Conservation (phyloP, 192 early-diverging fungal species). For the Umbelopsis ramanniana region DNA sequence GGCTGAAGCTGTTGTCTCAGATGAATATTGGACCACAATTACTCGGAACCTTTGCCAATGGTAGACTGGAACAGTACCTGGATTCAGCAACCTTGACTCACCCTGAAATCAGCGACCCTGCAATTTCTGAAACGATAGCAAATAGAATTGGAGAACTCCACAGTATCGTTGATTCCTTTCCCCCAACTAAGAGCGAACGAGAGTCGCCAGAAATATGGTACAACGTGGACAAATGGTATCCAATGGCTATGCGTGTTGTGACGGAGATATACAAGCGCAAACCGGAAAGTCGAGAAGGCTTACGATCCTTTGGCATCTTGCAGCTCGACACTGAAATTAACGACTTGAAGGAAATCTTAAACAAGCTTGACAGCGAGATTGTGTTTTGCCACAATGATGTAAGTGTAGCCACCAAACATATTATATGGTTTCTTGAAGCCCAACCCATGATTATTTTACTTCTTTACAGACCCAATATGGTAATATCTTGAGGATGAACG, state of each 20-base stretch:
- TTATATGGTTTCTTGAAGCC: not conserved
- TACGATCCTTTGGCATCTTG: constrained; percentile 43
- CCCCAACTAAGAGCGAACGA: constrained; percentile 46
- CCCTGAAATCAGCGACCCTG: constrained; percentile 66
- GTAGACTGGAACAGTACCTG: constrained; percentile 82
- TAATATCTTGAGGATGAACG: constrained; percentile 70
- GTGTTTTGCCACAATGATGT: constrained; percentile 90
- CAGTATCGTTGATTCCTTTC: constrained; percentile 64
- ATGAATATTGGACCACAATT: constrained; percentile 77
- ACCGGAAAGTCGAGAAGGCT: constrained; percentile 6
- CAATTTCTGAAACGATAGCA: constrained; percentile 73
- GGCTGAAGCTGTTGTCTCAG: constrained; percentile 70
- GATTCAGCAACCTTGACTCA: constrained; percentile 73
- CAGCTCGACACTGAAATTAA: constrained; percentile 57
- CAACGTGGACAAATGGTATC: constrained; percentile 68
- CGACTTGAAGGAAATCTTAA: constrained; percentile 44
- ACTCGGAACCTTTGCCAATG: constrained; percentile 79
- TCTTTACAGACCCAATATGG: constrained; percentile 83
- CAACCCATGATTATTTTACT: not conserved
- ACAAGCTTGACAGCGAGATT: constrained; percentile 54
- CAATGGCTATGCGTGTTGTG: constrained; percentile 29
- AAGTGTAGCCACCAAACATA: constrained; percentile 27
- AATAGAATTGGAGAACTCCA: constrained; percentile 71
- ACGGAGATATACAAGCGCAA: constrained; percentile 22
- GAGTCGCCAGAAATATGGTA: constrained; percentile 65